Base-by-base conservation (phyloP, 176 grass and related monocot species). In the Stipa capillata region DNA sequence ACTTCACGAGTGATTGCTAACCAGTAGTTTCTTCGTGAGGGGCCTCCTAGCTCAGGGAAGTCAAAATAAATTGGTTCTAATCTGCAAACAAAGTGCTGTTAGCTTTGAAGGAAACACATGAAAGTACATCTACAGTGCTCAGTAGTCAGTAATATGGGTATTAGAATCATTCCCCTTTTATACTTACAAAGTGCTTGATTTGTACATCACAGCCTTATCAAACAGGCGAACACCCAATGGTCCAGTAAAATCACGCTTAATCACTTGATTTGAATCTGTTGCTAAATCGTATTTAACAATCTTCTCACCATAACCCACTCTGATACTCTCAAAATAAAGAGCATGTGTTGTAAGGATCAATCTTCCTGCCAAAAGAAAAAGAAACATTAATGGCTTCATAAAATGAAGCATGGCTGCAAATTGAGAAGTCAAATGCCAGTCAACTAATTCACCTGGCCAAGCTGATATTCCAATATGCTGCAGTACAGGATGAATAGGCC, bases 181-280 rank as follows among this genome's bases (percentile, higher is more conserved):
- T 79, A 90, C 91, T 94, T 88, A 94, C 94, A 94, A 42, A 65
- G 83, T 85, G 83, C 74, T 86, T 49, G 94, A 94, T 57, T 87
- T 92, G 72, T 92, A 97, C 87, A 97, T 91, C 65, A 97, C 49
- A 57, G 89, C 94, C 27, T 89, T 94, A 83, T 97, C 94, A 86
- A 92, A 97, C 29, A 97, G 85, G 34, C 89, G 87, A 75, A 93
- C 94, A 87, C 94, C 94, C 45, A 93, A 67, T 20, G 94, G 91
- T 34, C 87, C 89, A 59, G 80, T 92, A 42, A 91, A 89, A 86
- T 97, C 91, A 80, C 85, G 87, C 54, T 92, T 92, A 36, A 97
- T 74, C 37, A 90, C 85, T 81, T 97, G 94, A 88, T 90, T 90
- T 79, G 73, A 79, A 64, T 97, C 87, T 53, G 31, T 55, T 32